These are phyloP conservation scores for Plasmopara halstedii DNA, from an alignment of 352 stramenopile genomes.

Conservation along the genomic window DNA sequence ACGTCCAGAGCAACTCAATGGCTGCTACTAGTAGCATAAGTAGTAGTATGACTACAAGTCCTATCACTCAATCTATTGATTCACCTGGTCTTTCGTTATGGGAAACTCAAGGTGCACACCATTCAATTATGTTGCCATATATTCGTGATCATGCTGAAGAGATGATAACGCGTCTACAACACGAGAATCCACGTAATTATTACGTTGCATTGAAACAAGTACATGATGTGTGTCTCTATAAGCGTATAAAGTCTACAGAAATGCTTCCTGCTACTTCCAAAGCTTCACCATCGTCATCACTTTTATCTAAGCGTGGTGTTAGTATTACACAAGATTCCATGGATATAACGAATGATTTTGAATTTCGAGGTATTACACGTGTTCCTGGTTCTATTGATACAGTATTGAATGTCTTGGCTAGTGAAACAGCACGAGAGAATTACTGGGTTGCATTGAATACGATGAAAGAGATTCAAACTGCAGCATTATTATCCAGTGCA, in stretches of 20 bases:
- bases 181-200: constrained; percentile 40
- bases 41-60: constrained; percentile 4
- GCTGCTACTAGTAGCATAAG: constrained; percentile 6
- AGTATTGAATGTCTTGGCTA: constrained; percentile 46
- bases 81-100: constrained; percentile 33
- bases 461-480: constrained; percentile 46
- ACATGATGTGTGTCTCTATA: constrained; percentile 63
- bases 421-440: constrained; percentile 49
- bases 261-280: constrained; percentile 1
- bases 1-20: constrained; percentile 15
- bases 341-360: constrained; percentile 27
- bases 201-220: constrained; percentile 52
- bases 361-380: constrained; percentile 63
- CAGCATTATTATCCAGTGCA: constrained; percentile 35
- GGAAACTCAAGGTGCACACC: constrained; percentile 20
- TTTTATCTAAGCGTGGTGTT: constrained; percentile 27
- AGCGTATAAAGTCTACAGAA: constrained; percentile 22
- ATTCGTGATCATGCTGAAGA: constrained; percentile 40
- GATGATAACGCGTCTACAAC: constrained; percentile 32
- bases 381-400: constrained; percentile 51
- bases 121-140: constrained; percentile 48
- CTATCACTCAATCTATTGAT: constrained; percentile 15
- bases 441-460: constrained; percentile 73
- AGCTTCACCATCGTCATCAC: constrained; percentile 15
- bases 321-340: constrained; percentile 7